Evolutionary conservation across 2,329 filamentous ascomycete species (phyloP), one percentile per base, ranked within the genome.

Genomic region (Diplodia intermedia): DNA sequence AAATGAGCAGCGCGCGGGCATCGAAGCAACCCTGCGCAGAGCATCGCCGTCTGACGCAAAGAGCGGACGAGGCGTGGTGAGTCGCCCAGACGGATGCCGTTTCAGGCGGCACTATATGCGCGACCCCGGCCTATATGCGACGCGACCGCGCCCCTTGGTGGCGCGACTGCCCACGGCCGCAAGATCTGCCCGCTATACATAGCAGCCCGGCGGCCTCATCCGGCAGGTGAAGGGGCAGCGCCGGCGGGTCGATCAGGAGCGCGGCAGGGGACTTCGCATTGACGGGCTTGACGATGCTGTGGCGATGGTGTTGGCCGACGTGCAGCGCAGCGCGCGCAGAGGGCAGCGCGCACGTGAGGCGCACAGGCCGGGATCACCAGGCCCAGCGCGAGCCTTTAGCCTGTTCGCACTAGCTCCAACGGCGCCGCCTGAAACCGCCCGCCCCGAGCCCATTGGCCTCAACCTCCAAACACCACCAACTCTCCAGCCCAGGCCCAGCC

Each of bases 31-130:
- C 60, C 38, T 66, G 57, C 65, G 65, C 65, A 66, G 65, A 57
- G 53, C 65, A 66, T 66, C 65, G 40, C 56, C 56, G 56, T 69
- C 67, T 75, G 76, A 77, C 74, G 76, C 77, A 78, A 77, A 68
- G 73, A 75, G 76, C 75, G 73, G 71, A 70, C 71, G 72, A 75
- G 77, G 75, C 76, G 75, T 75, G 76, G 75, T 69, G 71, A 71
- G 69, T 66, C 70, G 71, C 77, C 77, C 76, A 77, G 77, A 76
- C 78, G 73, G 72, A 75, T 75, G 75, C 76, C 74, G 78, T 79
- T 79, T 80, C 76, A 79, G 77, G 75, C 72, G 50, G 73, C 57
- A 76, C 77, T 73, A 74, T 66, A 68, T 65, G 57, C 70, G 68
- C 68, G 53, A 68, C 67, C 75, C 77, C 67, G 65, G 75, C n/a